Evolutionary conservation across 345 rosid species (phyloP).

Genomic region (Linum trigynum): DNA sequence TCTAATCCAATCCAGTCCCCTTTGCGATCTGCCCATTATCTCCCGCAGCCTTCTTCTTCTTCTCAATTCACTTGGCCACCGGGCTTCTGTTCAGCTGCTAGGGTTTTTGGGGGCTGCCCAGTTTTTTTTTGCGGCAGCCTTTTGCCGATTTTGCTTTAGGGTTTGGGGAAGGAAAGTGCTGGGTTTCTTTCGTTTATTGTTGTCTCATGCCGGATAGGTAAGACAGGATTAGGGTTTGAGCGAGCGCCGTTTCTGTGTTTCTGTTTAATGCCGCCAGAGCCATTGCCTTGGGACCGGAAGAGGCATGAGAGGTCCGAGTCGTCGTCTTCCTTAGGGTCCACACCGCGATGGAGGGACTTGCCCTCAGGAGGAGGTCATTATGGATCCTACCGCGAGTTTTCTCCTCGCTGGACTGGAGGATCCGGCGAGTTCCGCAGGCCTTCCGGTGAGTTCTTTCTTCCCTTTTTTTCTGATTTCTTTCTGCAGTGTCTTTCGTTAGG

Average conservation of each 20-base stretch:
- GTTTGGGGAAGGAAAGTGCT: neutral
- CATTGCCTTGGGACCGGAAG: slow-evolving; percentile 89
- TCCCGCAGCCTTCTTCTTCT: neutral
- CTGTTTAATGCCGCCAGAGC: slow-evolving; percentile 87
- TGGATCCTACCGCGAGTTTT: slow-evolving; percentile 34
- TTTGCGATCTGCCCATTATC: neutral
- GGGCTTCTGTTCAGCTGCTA: neutral
- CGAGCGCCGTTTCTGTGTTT: neutral
- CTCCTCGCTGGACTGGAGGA: slow-evolving; percentile 40
- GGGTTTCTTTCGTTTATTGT: neutral
- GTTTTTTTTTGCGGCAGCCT: neutral
- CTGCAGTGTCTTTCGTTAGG: neutral
- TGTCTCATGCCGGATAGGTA: neutral
- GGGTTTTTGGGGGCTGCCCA: neutral
- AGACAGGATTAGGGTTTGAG: slow-evolving; percentile 16
- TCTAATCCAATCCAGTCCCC: neutral
- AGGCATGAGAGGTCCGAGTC: slow-evolving; percentile 69
- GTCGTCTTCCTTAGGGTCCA: slow-evolving; percentile 32
- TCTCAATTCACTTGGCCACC: neutral
- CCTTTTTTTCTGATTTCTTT: neutral
- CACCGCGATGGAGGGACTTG: slow-evolving; percentile 70
- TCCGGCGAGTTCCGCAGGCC: slow-evolving; percentile 72
- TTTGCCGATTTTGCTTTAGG: neutral
- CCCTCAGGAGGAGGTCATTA: slow-evolving; percentile 25
- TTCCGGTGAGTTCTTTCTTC: slow-evolving; percentile 38